Conservation (phyloP, 768 basidiomycete species). For the Hygrocybe punicea region DNA sequence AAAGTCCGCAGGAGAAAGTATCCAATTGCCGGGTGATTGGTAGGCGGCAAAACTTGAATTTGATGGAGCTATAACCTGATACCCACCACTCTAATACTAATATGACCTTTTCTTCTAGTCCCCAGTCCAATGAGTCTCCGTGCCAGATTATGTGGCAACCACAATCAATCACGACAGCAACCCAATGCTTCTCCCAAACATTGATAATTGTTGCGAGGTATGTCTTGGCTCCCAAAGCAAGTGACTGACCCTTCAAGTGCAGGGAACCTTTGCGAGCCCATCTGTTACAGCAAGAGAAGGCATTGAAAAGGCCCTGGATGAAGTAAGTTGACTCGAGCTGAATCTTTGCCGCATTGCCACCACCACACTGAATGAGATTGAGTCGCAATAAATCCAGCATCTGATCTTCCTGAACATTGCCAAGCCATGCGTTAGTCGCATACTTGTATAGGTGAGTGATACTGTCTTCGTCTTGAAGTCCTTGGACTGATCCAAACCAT, state of each 20-base stretch:
- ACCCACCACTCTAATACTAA: constrained; percentile 19
- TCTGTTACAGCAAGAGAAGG: not conserved
- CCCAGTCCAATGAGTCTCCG: constrained; percentile 14
- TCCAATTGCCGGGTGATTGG: constrained; percentile 17
- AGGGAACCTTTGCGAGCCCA: not conserved
- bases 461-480: constrained; percentile 9
- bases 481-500: constrained; percentile 15
- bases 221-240: not conserved
- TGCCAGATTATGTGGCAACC: constrained; percentile 8
- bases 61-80: constrained; percentile 8
- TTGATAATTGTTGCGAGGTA: constrained; percentile 12
- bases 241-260: not conserved
- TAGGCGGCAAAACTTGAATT: constrained; percentile 7
- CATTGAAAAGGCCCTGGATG: not conserved
- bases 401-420: constrained; percentile 17
- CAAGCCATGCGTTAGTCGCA: constrained; percentile 17
- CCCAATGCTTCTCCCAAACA: constrained; percentile 13
- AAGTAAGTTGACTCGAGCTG: constrained; percentile 7
- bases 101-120: constrained; percentile 8
- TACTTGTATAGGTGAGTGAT: constrained; percentile 10
- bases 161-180: constrained; percentile 16
- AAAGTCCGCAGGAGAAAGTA: constrained; percentile 17
- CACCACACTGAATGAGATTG: constrained; percentile 5
- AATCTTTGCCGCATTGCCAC: not conserved
- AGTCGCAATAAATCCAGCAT: constrained; percentile 16